These are phyloP conservation scores for Verticillium longisporum DNA, from an alignment of 2,329 filamentous ascomycete genomes.

Conservation along the genomic window DNA sequence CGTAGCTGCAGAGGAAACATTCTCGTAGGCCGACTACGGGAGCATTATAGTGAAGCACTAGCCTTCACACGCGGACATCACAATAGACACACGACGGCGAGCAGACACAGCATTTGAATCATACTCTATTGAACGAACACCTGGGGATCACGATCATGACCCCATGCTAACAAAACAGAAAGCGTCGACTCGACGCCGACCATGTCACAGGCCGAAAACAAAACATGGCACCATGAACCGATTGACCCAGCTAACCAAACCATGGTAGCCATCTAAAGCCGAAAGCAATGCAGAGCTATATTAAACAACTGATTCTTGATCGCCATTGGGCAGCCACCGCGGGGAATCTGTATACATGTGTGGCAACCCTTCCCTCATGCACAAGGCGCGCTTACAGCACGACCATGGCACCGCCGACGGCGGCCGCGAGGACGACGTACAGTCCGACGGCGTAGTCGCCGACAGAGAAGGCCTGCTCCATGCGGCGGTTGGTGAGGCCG, in stretches of 20 bases:
- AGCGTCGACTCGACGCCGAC: neutral
- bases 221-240: neutral
- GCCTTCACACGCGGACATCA: neutral
- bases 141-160: neutral
- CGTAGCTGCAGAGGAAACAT: no score
- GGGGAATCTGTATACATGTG: neutral
- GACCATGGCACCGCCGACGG: slow-evolving; percentile 46
- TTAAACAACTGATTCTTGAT: neutral
- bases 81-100: neutral
- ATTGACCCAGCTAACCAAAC: neutral
- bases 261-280: neutral
- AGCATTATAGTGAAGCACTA: neutral
- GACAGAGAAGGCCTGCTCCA: slow-evolving; percentile 33
- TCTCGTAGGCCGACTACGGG: no score
- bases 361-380: neutral
- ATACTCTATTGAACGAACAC: neutral
- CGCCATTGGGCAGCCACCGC: neutral
- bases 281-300: neutral
- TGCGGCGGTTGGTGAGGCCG: slow-evolving; percentile 26
- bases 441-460: slow-evolving; percentile 41
- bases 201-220: neutral
- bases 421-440: slow-evolving; percentile 45
- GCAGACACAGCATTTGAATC: neutral
- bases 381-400: slow-evolving; percentile 33
- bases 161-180: neutral